Conservation (phyloP, 257 asterid species). For the Capsicum rhomboideum region DNA sequence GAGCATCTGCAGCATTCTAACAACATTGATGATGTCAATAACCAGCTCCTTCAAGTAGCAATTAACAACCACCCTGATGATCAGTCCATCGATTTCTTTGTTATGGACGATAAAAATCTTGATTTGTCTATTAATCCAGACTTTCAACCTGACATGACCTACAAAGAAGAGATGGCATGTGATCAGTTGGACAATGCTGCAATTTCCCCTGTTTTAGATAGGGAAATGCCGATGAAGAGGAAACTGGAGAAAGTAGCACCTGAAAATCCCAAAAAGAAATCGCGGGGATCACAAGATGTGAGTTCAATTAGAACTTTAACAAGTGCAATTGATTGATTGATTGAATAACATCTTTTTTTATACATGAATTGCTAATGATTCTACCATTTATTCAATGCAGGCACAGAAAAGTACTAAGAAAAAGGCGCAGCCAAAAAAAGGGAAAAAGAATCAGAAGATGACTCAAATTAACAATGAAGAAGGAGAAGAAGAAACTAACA, state of each 20-base stretch:
- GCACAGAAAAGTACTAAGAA: conserved; percentile 21
- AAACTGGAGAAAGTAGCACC: conserved; percentile 8
- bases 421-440: conserved; percentile 19
- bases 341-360: not conserved
- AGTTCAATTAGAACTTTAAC: conserved; percentile 11
- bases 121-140: conserved; percentile 12
- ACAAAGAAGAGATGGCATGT: conserved; percentile 17
- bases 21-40: conserved; percentile 5
- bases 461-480: conserved; percentile 25
- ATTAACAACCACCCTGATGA: not conserved
- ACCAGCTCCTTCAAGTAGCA: not conserved
- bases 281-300: conserved; percentile 43
- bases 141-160: not conserved
- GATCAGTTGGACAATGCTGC: conserved; percentile 10
- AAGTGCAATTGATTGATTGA: not conserved
- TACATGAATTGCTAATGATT: not conserved
- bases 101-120: conserved; percentile 11
- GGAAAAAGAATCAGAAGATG: conserved; percentile 41
- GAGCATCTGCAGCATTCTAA: not conserved
- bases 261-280: conserved; percentile 37
- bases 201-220: conserved; percentile 6
- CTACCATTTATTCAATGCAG: conserved; percentile 13
- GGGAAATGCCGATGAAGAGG: conserved; percentile 40
- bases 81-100: conserved; percentile 19
- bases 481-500: conserved; percentile 26